Percentiles rank a stretch among this genome's conserved stretches.
phyloP scores from a whole-genome alignment of 2,329 filamentous ascomycete species.

The Cordyceps tenuipes region DNA sequence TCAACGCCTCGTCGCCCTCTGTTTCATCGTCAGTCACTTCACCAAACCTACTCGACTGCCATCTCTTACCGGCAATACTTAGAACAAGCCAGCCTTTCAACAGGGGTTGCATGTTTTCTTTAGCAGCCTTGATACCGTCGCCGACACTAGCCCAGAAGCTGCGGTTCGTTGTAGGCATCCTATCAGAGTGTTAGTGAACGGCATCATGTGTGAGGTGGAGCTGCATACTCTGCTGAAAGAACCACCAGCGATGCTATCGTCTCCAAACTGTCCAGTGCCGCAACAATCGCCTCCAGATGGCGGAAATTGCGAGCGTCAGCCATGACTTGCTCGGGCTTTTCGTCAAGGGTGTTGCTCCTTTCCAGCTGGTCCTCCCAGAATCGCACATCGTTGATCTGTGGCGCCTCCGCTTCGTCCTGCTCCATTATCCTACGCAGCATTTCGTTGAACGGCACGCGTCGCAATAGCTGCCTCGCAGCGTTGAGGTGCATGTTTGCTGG shows the following conservation, averaged over 20 bases:
- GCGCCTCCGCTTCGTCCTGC: constrained; percentile 25
- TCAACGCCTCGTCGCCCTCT: constrained; percentile 55
- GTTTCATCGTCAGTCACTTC: constrained; percentile 12
- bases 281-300: constrained; percentile 60
- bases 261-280: constrained; percentile 59
- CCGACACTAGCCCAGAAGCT: constrained; percentile 48
- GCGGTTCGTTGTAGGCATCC: constrained; percentile 29
- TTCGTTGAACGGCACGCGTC: constrained; percentile 41
- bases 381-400: constrained; percentile 30
- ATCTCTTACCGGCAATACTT: constrained; percentile 43
- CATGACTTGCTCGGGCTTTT: constrained; percentile 34
- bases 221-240: constrained; percentile 42
- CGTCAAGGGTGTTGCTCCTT: constrained; percentile 27
- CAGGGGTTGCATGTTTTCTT: constrained; percentile 51
- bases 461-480: constrained; percentile 45
- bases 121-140: constrained; percentile 44
- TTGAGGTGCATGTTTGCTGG: constrained; percentile 42
- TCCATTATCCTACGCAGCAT: constrained; percentile 37
- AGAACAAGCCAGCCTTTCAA: constrained; percentile 55
- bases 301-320: constrained; percentile 54
- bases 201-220: neutral
- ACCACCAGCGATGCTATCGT: constrained; percentile 51
- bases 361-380: constrained; percentile 33
- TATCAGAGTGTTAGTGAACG: constrained; percentile 21
- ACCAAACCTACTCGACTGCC: neutral